Evolutionary conservation across 768 basidiomycete species (phyloP).

Genomic region (Auricularia sp.): DNA sequence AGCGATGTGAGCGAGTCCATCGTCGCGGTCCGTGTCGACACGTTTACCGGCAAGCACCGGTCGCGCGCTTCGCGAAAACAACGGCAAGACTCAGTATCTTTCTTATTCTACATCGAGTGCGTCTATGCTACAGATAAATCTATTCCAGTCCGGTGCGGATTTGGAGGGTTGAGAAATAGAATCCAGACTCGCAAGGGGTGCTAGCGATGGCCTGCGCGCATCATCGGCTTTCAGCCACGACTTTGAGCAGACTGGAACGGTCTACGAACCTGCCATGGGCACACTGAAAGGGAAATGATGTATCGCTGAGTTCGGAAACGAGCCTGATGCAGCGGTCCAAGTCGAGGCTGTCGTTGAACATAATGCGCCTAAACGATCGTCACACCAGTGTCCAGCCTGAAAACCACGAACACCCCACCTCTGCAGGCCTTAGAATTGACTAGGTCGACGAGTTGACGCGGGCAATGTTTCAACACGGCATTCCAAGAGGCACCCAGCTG

Average conservation of each 20-base stretch:
- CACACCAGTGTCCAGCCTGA: not conserved
- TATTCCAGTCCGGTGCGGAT: not conserved
- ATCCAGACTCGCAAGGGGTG: conserved; percentile 34
- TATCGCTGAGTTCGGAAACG: conserved; percentile 54
- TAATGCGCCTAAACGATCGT: conserved; percentile 61
- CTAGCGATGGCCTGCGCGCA: conserved; percentile 40
- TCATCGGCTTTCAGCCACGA: not conserved
- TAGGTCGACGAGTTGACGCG: conserved; percentile 70
- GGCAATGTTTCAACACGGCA: conserved; percentile 69
- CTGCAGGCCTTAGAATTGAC: conserved; percentile 94
- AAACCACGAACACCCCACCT: conserved; percentile 39
- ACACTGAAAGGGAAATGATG: conserved; percentile 86
- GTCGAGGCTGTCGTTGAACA: conserved; percentile 84
- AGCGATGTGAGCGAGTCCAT: not conserved
- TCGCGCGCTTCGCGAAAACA: not conserved
- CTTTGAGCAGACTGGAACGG: conserved; percentile 3
- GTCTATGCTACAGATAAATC: not conserved
- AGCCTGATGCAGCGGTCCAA: conserved; percentile 60
- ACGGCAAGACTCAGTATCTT: not conserved
- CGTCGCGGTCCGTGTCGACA: not conserved
- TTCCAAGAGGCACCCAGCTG: conserved; percentile 39
- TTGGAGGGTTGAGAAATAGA: not conserved
- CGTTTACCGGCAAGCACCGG: not conserved
- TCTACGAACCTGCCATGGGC: conserved; percentile 75
- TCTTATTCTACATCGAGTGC: not conserved